Evolutionary conservation across 1,139 yeast species (phyloP).

Genomic region (Lodderomyces margitis): DNA sequence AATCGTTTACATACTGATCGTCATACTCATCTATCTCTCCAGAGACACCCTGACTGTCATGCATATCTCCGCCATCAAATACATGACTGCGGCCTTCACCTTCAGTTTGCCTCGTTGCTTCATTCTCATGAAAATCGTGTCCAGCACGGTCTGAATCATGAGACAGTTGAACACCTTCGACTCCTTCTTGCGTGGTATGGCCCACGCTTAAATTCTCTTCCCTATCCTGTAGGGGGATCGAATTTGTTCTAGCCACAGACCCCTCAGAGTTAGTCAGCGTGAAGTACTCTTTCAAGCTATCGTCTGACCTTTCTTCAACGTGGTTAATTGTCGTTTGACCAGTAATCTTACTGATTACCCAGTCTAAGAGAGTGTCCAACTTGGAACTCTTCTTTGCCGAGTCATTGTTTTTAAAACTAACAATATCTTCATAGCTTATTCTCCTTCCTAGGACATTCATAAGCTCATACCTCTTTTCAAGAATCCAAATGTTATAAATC

Average conservation of each 20-base stretch:
- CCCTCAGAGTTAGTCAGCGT: constrained; percentile 1
- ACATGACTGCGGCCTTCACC: not conserved
- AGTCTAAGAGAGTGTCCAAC: constrained; percentile 5
- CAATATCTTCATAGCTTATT: constrained; percentile 38
- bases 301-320: constrained; percentile 9
- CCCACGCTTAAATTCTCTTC: not conserved
- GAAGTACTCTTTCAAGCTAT: constrained; percentile 10
- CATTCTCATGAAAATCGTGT: not conserved
- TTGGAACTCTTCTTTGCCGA: constrained; percentile 1
- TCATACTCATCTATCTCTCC: constrained; percentile 17
- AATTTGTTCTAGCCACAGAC: not conserved
- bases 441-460: constrained; percentile 50
- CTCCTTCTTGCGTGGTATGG: not conserved
- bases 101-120: not conserved
- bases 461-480: constrained; percentile 43
- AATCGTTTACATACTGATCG: constrained; percentile 28
- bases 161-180: not conserved
- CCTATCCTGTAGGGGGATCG: not conserved
- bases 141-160: not conserved
- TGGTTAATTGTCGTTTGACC: constrained; percentile 1
- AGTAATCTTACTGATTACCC: constrained; percentile 5
- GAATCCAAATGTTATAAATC: constrained; percentile 41
- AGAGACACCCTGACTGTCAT: not conserved
- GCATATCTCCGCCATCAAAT: not conserved
- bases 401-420: constrained; percentile 9